A percentile compares a stretch with the other conserved stretches of the same genome.
Evolutionary conservation across 495 filamentous ascomycete genomes (phyloP).

Genomic region (Penicillium soppii): DNA sequence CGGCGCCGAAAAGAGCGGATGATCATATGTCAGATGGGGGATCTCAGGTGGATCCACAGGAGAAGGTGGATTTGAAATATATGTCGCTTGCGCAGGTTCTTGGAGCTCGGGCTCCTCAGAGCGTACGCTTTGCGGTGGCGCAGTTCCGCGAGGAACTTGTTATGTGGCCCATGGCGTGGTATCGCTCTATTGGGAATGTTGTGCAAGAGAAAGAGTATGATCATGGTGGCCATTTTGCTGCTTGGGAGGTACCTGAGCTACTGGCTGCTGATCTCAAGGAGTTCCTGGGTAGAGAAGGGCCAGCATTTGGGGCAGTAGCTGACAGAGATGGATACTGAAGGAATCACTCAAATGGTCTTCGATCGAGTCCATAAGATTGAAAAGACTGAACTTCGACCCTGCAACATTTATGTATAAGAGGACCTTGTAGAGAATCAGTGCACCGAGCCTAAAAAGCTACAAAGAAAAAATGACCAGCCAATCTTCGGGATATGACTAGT

Average conservation of each 20-base stretch:
- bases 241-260: constrained; percentile 48
- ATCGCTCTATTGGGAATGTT: constrained; percentile 37
- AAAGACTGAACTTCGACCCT: no score
- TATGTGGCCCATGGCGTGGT: constrained; percentile 41
- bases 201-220: constrained; percentile 43
- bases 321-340: constrained; percentile 35
- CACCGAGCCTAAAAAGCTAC: no score
- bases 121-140: constrained; percentile 42
- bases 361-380: neutral
- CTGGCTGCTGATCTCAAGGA: constrained; percentile 38
- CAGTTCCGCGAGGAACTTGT: constrained; percentile 46
- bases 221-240: constrained; percentile 52
- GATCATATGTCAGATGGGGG: constrained; percentile 5
- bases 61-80: constrained; percentile 10
- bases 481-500: no score
- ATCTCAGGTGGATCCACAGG: constrained; percentile 1
- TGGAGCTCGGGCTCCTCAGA: constrained; percentile 13
- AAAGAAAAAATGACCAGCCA: no score
- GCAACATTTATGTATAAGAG: no score
- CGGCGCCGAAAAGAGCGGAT: constrained; percentile 18
- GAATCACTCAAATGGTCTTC: neutral
- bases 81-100: constrained; percentile 16
- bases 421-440: no score
- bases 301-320: constrained; percentile 37
- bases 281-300: constrained; percentile 45